phyloP scores from a whole-genome alignment of 331 rosid species.

The Saraca asoca region DNA sequence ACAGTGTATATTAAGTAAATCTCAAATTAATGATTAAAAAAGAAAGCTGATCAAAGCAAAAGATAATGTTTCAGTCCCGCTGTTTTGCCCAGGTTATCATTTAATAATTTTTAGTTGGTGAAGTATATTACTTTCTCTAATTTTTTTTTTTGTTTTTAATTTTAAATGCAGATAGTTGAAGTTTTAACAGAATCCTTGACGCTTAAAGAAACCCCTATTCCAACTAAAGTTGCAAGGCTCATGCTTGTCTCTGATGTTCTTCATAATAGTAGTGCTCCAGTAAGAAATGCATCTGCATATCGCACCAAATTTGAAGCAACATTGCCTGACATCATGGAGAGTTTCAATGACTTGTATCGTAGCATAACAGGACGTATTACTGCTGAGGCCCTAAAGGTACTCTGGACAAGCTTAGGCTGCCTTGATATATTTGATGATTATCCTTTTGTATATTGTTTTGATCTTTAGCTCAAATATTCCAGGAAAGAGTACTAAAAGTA shows the following conservation, averaged over 20 bases:
- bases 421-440: conserved; percentile 13
- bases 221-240: conserved; percentile 97
- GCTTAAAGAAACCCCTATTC: conserved; percentile 96
- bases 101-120: conserved; percentile 19
- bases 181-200: conserved; percentile 97
- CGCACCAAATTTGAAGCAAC: conserved; percentile 97
- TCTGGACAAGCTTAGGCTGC: conserved; percentile 24
- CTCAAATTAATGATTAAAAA: conserved; percentile 4
- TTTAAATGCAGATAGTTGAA: conserved; percentile 78
- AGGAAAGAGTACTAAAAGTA: conserved; percentile 96
- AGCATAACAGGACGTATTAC: conserved; percentile 94
- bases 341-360: conserved; percentile 93
- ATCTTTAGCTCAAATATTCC: conserved; percentile 38
- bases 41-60: neutral
- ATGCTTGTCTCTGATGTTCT: conserved; percentile 99
- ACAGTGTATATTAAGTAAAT: too few relatives aligned
- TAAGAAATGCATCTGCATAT: conserved; percentile 98
- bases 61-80: neutral
- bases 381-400: conserved; percentile 97
- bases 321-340: conserved; percentile 93
- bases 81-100: conserved; percentile 14
- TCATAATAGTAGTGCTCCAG: conserved; percentile 99
- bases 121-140: conserved; percentile 11
- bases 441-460: conserved; percentile 24
- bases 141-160: conserved; percentile 17